phyloP scores from a whole-genome alignment of 306 rosid genomes.

The Mucuna pruriens region DNA sequence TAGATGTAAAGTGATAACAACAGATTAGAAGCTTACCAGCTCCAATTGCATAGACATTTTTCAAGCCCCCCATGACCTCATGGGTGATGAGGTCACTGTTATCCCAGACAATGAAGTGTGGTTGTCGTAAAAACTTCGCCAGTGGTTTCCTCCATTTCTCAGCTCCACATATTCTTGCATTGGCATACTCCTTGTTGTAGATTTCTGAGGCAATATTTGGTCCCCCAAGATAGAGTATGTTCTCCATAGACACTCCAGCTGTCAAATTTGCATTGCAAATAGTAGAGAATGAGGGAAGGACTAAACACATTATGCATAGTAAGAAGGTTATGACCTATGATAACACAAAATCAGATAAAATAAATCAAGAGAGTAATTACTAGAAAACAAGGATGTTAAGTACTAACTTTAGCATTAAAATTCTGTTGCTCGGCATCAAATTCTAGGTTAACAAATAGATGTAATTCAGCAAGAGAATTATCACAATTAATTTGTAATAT shows the following conservation, averaged over 20 bases:
- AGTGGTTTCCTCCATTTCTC: slow-evolving; percentile 93
- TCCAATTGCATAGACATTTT: slow-evolving; percentile 94
- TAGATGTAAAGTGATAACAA: background rate
- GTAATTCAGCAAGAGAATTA: background rate
- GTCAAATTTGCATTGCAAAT: slow-evolving; percentile 29
- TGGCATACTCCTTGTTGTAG: slow-evolving; percentile 92
- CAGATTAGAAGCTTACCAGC: slow-evolving; percentile 62
- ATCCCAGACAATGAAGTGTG: slow-evolving; percentile 93
- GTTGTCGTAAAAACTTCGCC: slow-evolving; percentile 85
- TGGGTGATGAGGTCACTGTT: slow-evolving; percentile 93
- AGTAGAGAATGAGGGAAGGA: slow-evolving; percentile 8
- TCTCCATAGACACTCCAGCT: slow-evolving; percentile 89
- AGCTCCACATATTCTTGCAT: slow-evolving; percentile 97
- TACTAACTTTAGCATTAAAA: background rate
- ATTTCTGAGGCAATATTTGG: slow-evolving; percentile 95
- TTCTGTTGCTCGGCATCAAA: background rate
- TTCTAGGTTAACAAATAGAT: background rate
- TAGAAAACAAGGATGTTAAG: background rate
- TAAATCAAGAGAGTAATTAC: background rate
- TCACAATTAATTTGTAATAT: background rate
- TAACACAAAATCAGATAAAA: slow-evolving; percentile 12
- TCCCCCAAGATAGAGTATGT: slow-evolving; percentile 93
- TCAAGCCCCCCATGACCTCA: slow-evolving; percentile 99
- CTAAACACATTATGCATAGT: background rate
- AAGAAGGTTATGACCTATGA: slow-evolving; percentile 1